Conservation (phyloP, 2,329 filamentous ascomycete species). For the Talaromyces funiculosus region DNA sequence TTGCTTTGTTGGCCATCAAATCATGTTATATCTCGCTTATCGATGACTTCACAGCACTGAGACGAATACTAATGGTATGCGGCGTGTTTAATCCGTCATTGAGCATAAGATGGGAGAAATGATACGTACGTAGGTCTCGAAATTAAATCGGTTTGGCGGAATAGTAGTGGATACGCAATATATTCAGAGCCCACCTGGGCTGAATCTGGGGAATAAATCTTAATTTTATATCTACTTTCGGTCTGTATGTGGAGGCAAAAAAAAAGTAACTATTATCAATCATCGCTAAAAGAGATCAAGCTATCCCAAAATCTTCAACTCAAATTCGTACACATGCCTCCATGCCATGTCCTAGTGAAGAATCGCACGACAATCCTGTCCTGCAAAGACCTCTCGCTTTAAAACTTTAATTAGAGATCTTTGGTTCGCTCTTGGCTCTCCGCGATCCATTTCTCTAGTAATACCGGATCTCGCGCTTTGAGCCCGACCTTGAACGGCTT, state of each 20-base stretch:
- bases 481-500: slow-evolving; percentile 59
- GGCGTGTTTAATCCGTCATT: not conserved
- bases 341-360: too few species aligned
- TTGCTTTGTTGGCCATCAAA: not conserved
- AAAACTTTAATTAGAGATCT: slow-evolving; percentile 31
- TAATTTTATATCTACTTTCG: not conserved
- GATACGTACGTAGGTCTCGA: not conserved
- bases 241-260: too few species aligned
- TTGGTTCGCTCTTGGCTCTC: slow-evolving; percentile 50
- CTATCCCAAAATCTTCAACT: not conserved
- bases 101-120: not conserved
- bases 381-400: not conserved
- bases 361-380: not conserved
- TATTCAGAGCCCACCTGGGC: not conserved
- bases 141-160: not conserved
- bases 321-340: not conserved
- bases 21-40: not conserved
- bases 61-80: not conserved
- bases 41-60: not conserved
- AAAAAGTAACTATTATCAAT: not conserved
- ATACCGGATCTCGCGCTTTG: slow-evolving; percentile 42
- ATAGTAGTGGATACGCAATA: not conserved
- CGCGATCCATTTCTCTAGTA: slow-evolving; percentile 49
- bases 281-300: not conserved
- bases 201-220: not conserved